A percentile compares a stretch with the other conserved stretches of the same genome.
phyloP scores from a whole-genome alignment of 805 yeast genomes.

The Saccharomyces kudriavzevii region DNA sequence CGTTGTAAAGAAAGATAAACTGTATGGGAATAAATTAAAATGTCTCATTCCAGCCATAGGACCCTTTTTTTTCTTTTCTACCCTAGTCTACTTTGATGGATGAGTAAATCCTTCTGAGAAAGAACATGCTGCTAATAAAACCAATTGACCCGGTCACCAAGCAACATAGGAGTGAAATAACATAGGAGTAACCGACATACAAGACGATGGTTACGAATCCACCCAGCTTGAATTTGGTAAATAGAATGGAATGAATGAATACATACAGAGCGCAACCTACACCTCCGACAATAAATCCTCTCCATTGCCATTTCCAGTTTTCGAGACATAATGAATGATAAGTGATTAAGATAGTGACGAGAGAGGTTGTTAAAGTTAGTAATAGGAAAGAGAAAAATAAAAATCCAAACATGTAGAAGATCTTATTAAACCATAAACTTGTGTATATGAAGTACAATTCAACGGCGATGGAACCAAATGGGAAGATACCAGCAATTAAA shows the following conservation, averaged over 20 bases:
- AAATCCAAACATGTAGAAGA: conserved; percentile 97
- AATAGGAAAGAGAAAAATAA: conserved; percentile 79
- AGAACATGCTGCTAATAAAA: conserved; percentile 61
- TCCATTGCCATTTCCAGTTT: conserved; percentile 97
- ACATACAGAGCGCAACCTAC: conserved; percentile 82
- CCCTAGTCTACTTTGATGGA: conserved; percentile 75
- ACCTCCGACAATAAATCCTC: conserved; percentile 83
- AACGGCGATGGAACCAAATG: conserved; percentile 90
- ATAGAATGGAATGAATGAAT: conserved; percentile 70
- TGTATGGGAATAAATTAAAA: not conserved
- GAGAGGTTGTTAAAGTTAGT: conserved; percentile 71
- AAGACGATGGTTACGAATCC: conserved; percentile 70
- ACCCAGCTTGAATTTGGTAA: conserved; percentile 61
- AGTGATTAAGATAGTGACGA: conserved; percentile 71
- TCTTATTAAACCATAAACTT: conserved; percentile 87
- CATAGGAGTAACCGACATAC: conserved; percentile 72
- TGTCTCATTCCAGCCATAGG: not conserved
- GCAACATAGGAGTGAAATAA: conserved; percentile 65
- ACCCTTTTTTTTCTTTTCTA: not conserved
- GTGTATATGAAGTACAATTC: conserved; percentile 89
- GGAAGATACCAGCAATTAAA: conserved; percentile 79
- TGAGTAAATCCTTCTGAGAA: conserved; percentile 71
- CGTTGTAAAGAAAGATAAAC: not conserved
- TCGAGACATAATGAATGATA: conserved; percentile 84
- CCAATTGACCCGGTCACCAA: conserved; percentile 86